Conservation (phyloP, 768 basidiomycete genomes). For the Rossbeevera mucosa region DNA sequence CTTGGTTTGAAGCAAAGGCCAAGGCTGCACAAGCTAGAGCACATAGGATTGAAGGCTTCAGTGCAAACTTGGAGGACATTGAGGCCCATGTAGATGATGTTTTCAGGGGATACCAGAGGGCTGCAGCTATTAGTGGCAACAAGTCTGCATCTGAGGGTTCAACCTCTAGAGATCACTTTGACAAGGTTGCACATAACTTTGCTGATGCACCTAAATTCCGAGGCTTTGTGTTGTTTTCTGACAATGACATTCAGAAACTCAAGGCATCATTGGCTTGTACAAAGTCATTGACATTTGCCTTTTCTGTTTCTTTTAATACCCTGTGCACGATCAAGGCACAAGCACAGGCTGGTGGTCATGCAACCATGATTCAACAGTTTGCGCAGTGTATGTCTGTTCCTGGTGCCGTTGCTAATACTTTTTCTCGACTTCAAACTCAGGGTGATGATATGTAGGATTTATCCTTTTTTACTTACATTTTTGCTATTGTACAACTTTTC, state of each 20-base stretch:
- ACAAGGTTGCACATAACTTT: constrained; percentile 28
- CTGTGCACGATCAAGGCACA: constrained; percentile 55
- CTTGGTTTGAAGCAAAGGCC: constrained; percentile 32
- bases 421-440: constrained; percentile 13
- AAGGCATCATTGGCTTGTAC: constrained; percentile 58
- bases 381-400: constrained; percentile 24
- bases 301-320: constrained; percentile 48
- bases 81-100: constrained; percentile 35
- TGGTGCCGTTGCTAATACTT: constrained; percentile 10
- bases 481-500: not conserved
- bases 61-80: constrained; percentile 38
- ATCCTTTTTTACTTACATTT: not conserved
- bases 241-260: constrained; percentile 34
- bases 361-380: constrained; percentile 21
- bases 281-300: constrained; percentile 38
- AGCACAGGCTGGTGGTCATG: constrained; percentile 21
- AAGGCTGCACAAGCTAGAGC: constrained; percentile 3
- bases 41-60: constrained; percentile 14
- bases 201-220: constrained; percentile 24
- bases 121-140: constrained; percentile 1
- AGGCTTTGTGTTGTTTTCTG: constrained; percentile 17
- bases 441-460: constrained; percentile 5
- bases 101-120: constrained; percentile 13
- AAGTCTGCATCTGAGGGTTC: not conserved
- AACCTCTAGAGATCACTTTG: not conserved